phyloP scores from a whole-genome alignment of 192 early-diverging fungal genomes.

The Radiomyces spectabilis region DNA sequence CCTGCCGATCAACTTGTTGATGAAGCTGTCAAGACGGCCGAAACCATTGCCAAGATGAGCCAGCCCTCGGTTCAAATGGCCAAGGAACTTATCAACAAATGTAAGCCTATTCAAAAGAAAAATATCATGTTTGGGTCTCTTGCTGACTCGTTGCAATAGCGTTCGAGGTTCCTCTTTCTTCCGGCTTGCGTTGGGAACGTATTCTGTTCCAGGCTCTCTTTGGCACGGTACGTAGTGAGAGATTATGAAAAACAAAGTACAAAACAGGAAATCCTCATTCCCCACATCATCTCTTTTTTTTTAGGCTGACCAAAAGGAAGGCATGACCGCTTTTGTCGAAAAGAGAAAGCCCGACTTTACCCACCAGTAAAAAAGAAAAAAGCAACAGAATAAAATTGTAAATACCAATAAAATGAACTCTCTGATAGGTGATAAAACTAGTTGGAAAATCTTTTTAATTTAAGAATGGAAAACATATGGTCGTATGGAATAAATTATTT shows the following conservation, averaged over 20 bases:
- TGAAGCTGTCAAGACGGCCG: slow-evolving; percentile 84
- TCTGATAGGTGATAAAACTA: no score
- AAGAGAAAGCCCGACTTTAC: slow-evolving; percentile 86
- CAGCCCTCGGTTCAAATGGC: slow-evolving; percentile 86
- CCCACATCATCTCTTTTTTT: slow-evolving; percentile 7
- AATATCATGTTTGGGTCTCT: neutral
- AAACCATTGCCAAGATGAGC: slow-evolving; percentile 79
- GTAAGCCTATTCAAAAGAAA: slow-evolving; percentile 23
- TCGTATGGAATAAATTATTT: no score
- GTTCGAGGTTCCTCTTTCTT: slow-evolving; percentile 76
- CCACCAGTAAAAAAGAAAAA: slow-evolving; percentile 56
- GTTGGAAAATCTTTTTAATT: no score
- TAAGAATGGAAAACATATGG: no score
- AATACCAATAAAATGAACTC: neutral
- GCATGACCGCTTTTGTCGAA: slow-evolving; percentile 90
- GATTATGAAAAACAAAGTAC: neutral
- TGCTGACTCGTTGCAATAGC: slow-evolving; percentile 35
- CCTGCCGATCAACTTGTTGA: slow-evolving; percentile 82
- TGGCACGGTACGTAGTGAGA: slow-evolving; percentile 53
- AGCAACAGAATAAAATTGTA: neutral
- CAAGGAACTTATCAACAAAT: slow-evolving; percentile 94
- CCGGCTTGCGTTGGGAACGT: slow-evolving; percentile 88
- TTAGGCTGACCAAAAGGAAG: slow-evolving; percentile 90
- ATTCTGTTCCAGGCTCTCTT: slow-evolving; percentile 90
- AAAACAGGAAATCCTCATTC: neutral